Evolutionary conservation across 1,139 yeast genomes (phyloP).

Genomic region (Arxiozyma heterogenica): DNA sequence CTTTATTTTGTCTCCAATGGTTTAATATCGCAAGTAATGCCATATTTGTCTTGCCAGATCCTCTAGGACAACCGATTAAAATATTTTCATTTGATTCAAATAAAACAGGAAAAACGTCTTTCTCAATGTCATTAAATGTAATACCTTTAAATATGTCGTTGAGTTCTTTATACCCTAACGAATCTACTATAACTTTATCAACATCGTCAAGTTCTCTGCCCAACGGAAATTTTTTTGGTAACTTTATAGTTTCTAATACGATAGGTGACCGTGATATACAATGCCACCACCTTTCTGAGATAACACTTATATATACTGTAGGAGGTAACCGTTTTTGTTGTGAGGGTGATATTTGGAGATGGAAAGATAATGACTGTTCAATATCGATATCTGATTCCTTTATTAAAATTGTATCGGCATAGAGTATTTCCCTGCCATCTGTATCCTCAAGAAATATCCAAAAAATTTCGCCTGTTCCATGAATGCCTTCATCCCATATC

Average conservation of each 20-base stretch:
- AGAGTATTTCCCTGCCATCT: constrained; percentile 68
- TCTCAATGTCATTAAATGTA: constrained; percentile 61
- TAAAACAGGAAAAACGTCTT: constrained; percentile 56
- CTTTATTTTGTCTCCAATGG: constrained; percentile 58
- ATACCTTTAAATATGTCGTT: constrained; percentile 37
- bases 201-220: constrained; percentile 46
- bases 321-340: constrained; percentile 56
- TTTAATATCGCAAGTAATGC: constrained; percentile 67
- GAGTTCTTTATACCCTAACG: constrained; percentile 43
- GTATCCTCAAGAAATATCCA: constrained; percentile 70
- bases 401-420: constrained; percentile 47
- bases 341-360: constrained; percentile 39
- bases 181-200: constrained; percentile 41
- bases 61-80: constrained; percentile 64
- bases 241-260: constrained; percentile 41
- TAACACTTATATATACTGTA: constrained; percentile 57
- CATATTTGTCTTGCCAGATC: constrained; percentile 63
- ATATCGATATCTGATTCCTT: constrained; percentile 40
- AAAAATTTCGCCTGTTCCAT: constrained; percentile 60
- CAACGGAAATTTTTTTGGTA: constrained; percentile 65
- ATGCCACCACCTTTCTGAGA: constrained; percentile 82
- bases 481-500: constrained; percentile 61
- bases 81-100: constrained; percentile 51
- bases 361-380: constrained; percentile 55
- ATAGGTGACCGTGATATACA: constrained; percentile 59